Conservation (phyloP, 2,329 filamentous ascomycete genomes). For the Magnaporthales sp. region DNA sequence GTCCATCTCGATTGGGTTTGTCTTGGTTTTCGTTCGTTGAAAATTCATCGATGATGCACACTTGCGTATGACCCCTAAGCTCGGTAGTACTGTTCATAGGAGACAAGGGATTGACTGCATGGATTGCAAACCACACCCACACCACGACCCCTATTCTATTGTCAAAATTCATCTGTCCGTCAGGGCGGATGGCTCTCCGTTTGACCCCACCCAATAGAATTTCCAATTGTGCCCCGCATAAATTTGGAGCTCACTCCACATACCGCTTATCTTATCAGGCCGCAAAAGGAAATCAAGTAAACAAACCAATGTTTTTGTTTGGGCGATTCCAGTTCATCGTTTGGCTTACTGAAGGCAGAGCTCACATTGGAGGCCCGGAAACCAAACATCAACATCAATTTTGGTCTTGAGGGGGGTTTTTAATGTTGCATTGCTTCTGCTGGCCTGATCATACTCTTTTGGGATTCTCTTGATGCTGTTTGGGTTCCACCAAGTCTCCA, state of each 20-base stretch:
- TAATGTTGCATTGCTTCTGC: neutral
- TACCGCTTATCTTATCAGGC: conserved; percentile 4
- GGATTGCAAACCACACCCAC: neutral
- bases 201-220: neutral
- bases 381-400: neutral
- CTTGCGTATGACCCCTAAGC: neutral
- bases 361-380: neutral
- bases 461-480: neutral
- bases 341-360: neutral
- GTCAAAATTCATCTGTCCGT: neutral
- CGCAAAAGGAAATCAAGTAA: conserved; percentile 4
- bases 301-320: conserved; percentile 3
- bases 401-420: neutral
- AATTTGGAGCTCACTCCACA: neutral
- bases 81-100: neutral
- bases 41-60: neutral
- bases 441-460: neutral
- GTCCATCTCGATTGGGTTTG: neutral
- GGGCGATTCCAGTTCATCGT: neutral
- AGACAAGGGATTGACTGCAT: neutral
- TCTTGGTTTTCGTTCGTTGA: neutral
- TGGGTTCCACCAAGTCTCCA: neutral
- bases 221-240: neutral
- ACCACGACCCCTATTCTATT: neutral
- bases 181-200: neutral